Evolutionary conservation across 1,284 basidiomycete genomes (phyloP), one percentile per base, ranked within the genome.

Genomic region (Ustilago vetiveriae): DNA sequence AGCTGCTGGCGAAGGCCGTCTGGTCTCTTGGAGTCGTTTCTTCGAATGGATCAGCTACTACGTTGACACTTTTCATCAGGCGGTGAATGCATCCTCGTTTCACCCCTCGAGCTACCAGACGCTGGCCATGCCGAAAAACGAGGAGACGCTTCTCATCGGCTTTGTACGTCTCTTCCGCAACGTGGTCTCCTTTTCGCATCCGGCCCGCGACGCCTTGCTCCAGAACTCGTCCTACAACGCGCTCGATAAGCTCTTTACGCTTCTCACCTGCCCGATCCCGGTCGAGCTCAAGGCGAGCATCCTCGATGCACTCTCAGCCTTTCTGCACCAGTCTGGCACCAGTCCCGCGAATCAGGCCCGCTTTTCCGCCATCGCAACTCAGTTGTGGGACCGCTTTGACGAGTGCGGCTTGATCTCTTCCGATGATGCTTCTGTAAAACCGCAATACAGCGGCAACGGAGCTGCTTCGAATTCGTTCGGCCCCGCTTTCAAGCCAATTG

Each of bases 271-370:
- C 42, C 74, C 71, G 1, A 66, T 23, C 86, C 91, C 92, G 0
- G 84, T 95, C n/a, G 93, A 97, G 76, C 86, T 98, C 51, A 97
- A 97, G 77, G 93, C 92, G 0, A 88, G 90, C 1, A 84, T 96
- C 1, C 89, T 97, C 58, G 88, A 92, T 32, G 89, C 92, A 0
- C 85, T 96, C 6, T 87, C 91, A 0, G 90, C 92, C 0, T 97
- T 98, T 83, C 77, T 82, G 0, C 78, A 68, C 21, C 48, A 64
- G 37, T 44, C 51, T 26, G 33, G 32, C 27, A 39, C 37, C 54
- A 53, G 37, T 24, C 46, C 62, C 14, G 50, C 49, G 13, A 46
- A 41, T 32, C 54, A 57, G 30, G 40, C 53, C 27, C 42, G 51
- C 24, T 67, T 72, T 29, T 50, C 74, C 10, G 43, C 92, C 68